Conservation (phyloP, 176 grass and related monocot genomes). For the Carex kokanica region DNA sequence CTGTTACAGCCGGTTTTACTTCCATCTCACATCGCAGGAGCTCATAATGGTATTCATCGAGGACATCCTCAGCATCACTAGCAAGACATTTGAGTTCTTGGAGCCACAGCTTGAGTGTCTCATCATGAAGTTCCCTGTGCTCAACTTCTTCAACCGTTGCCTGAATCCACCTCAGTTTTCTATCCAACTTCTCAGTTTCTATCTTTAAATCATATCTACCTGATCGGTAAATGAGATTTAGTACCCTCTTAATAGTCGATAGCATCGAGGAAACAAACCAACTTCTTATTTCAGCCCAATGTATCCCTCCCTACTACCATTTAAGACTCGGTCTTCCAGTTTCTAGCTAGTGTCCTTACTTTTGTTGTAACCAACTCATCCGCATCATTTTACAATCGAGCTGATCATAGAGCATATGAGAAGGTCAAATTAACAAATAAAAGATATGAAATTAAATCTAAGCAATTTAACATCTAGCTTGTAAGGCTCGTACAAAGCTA, state of each 20-base stretch:
- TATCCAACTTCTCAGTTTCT: constrained; percentile 20
- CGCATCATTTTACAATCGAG: background rate
- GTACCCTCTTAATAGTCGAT: background rate
- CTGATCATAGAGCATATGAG: background rate
- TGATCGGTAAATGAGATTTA: background rate
- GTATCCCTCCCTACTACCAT: background rate
- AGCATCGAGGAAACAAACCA: background rate
- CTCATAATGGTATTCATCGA: constrained; percentile 40
- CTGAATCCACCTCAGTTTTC: constrained; percentile 27
- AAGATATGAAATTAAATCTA: background rate
- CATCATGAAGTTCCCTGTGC: constrained; percentile 7
- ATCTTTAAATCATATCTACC: background rate
- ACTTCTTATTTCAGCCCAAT: background rate
- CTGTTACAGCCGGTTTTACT: background rate
- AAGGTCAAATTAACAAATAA: background rate
- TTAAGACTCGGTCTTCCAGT: background rate
- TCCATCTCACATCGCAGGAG: constrained; percentile 12
- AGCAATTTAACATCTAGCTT: background rate
- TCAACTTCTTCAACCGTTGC: constrained; percentile 20
- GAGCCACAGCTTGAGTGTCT: constrained; percentile 30
- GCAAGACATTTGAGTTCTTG: constrained; percentile 36
- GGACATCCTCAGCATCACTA: constrained; percentile 41
- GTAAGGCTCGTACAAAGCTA: background rate
- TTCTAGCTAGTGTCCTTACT: background rate
- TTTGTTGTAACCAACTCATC: background rate